Conservation (phyloP, 225 moss, liverwort and hornwort species). For the Sphagnum contortum region DNA sequence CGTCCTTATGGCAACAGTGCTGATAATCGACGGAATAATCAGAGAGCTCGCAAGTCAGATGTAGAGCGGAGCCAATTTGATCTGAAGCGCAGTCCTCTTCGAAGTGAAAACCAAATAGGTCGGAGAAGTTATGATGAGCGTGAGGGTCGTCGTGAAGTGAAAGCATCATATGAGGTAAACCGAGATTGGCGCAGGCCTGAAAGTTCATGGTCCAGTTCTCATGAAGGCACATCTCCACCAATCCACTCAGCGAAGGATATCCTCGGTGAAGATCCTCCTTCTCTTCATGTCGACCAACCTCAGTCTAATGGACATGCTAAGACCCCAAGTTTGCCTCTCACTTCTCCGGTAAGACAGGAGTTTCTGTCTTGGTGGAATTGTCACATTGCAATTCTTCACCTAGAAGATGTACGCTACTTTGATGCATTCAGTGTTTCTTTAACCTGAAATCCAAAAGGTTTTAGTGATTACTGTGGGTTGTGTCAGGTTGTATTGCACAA, state of each 20-base stretch:
- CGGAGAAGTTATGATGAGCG: constrained; percentile 68
- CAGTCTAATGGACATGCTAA: no score
- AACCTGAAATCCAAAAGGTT: no score
- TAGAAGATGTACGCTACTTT: no score
- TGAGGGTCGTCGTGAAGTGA: constrained; percentile 59
- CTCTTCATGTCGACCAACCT: constrained; percentile 50
- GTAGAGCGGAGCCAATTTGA: constrained; percentile 30
- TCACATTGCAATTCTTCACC: no score
- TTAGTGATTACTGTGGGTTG: no score
- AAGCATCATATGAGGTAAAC: constrained; percentile 51
- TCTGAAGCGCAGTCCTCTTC: constrained; percentile 37
- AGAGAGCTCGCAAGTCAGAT: constrained; percentile 44
- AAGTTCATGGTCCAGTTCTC: constrained; percentile 3
- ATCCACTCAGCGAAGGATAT: constrained; percentile 74
- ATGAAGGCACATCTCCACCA: constrained; percentile 29
- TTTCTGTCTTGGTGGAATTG: no score
- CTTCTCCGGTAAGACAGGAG: no score
- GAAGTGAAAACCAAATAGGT: constrained; percentile 27
- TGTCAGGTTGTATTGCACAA: constrained; percentile 62
- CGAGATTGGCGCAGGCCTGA: constrained; percentile 62
- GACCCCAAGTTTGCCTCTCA: no score
- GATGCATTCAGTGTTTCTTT: no score
- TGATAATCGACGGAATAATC: constrained; percentile 20
- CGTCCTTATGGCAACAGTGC: constrained; percentile 25
- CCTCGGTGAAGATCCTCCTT: constrained; percentile 69